Evolutionary conservation across 2,329 filamentous ascomycete species (phyloP), one percentile per base, ranked within the genome.

Genomic region (Grosmannia penicillata): DNA sequence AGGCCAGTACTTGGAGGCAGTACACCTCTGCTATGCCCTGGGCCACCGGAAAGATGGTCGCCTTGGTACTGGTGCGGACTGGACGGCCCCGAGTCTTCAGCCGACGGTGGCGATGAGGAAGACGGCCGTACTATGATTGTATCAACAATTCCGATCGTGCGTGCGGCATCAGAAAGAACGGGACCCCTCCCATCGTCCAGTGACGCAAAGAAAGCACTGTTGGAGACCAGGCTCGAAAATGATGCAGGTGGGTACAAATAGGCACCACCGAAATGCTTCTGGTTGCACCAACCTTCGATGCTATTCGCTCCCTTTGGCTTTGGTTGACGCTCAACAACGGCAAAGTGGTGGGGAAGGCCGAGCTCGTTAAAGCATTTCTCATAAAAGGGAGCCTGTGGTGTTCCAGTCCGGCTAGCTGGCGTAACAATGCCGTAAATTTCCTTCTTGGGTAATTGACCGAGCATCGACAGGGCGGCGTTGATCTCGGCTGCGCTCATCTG

Each of bases 401-500:
- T 82, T 14, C 63, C 62, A 17, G 62, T 64, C 32, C 68, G 62
- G n/a, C 77, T 76, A 6, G 73, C 66, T 31, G 78, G 71, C 40
- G 74, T 81, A 43, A 77, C 82, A 47, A 91, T 83, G 30, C 82
- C 82, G 50, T 87, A 91, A 35, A 91, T 77, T 48, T 77, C 78
- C 49, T 78, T 81, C 56, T 79, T 84, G 1, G 82, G 82, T 37
- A 91, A 67, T 50, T 87, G 82, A 3, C 83, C 83, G 56, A 93
- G 77, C 41, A 82, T 75, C 38, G 83, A 75, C 23, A 91, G 60
- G 4, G 82, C 80, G 33, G 74, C 72, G 51, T 93, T 91, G 56
- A 91, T 91, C 58, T 91, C 82, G 14, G 84, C 80, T 1, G 82
- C 82, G 47, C 81, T 87, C 61, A 93, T 66, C 56, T 93, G 85